Conservation (phyloP, 2,329 filamentous ascomycete genomes). For the Aspergillus aculeatus region DNA sequence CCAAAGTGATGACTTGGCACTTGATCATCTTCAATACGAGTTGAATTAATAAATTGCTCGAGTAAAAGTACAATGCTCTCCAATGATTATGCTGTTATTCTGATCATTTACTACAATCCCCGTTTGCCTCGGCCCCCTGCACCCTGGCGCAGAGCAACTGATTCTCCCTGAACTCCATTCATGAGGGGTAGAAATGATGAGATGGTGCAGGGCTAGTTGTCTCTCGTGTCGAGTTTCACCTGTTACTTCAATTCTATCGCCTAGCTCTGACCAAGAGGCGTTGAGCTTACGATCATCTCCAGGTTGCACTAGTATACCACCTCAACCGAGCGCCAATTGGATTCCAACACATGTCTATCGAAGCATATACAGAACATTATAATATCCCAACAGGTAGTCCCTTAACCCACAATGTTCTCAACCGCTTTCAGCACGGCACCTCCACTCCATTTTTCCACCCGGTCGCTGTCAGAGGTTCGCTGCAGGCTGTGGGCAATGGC, state of each 20-base stretch:
- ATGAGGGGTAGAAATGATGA: not conserved
- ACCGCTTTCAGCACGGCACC: constrained; percentile 41
- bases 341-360: not conserved
- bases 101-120: not conserved
- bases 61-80: too few species aligned
- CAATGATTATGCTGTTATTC: not conserved
- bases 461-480: constrained; percentile 65
- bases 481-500: constrained; percentile 60
- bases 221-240: not conserved
- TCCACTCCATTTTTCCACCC: constrained; percentile 66
- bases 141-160: not conserved
- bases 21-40: too few species aligned
- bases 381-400: not conserved
- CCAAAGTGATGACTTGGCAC: too few species aligned
- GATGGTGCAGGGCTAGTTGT: not conserved
- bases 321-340: constrained; percentile 1
- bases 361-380: constrained; percentile 1
- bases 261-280: not conserved
- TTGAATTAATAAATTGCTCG: too few species aligned
- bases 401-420: constrained; percentile 22
- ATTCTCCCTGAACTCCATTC: not conserved
- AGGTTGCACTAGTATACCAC: not conserved
- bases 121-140: not conserved
- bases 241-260: not conserved
- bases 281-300: not conserved